Base-by-base conservation (phyloP, 768 basidiomycete species). In the Daedaleopsis sinensis region DNA sequence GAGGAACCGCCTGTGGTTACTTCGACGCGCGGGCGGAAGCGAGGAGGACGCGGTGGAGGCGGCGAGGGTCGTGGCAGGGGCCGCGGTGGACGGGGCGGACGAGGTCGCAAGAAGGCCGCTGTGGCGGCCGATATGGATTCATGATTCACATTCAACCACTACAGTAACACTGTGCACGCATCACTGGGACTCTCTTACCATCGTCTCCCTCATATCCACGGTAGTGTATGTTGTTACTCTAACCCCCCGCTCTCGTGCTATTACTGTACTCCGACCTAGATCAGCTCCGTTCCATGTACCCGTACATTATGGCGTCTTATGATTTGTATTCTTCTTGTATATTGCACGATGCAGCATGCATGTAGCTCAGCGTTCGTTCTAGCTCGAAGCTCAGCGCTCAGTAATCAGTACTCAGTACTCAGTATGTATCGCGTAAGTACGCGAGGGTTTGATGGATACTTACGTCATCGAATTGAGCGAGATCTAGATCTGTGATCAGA, bases 1-100 rank as follows among this genome's bases (percentile, higher is more conserved):
- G 74, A 76, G 6, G 68, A 68, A 5, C 63, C 67, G 8, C 70
- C 71, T 5, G 69, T 65, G 16, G 35, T 64, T 23, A 65, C 74
- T 7, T 52, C 61, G 1, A 32, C 57, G 12, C 60, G 55, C 23
- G 59, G 60, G 8, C 44, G 63, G 0, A 55, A 61, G 15, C 51
- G 51, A 54, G 55, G 48, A 16, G 44, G 32, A 27, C 38, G 65
- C 52, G 43, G 43, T 32, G 50, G 52, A 48, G 53, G 46, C 3
- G 63, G 57, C 7, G 53, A 55, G 54, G 24, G 42, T 27, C 61
- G 61, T 10, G 61, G 61, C 18, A 72, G 62, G n/a, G 51, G 60
- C 18, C 61, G 61, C 16, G 73, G 62, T 19, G 50, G 60, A 21
- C 61, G 65, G 43, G 63, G 65, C 23, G 67, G 68, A 19, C 57